Base-by-base conservation (phyloP, 768 basidiomycete genomes). In the Wakefieldia striispora region DNA sequence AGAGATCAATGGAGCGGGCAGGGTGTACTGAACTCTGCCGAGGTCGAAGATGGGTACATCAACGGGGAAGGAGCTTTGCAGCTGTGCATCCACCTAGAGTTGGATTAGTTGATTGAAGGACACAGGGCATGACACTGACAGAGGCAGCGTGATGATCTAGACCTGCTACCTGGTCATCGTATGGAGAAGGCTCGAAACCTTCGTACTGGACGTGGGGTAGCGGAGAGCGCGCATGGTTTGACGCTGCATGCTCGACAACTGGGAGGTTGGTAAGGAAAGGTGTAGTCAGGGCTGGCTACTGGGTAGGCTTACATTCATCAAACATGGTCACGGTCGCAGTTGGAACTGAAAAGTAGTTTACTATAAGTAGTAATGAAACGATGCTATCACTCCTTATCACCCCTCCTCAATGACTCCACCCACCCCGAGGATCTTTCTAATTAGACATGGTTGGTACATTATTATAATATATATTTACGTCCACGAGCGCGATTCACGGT, bases 181-280 rank as follows among this genome's bases (percentile, higher is more conserved):
- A 76, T 2, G 83, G 79, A 17, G 83, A 83, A 19, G 80, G 81
- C 67, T 97, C 94, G 61, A 93, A 97, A 10, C 93, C 94, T 63
- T 95, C 88, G 59, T 88, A 94, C 47, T 87, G 82, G 20, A 94
- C 69, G 24, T 79, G 74, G 4, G 84, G 83, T 20, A 81, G 62
- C 1, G 77, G 66, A 44, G 67, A 70, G 42, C 70, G 66, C 44
- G 34, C 64, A 33, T 66, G 62, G 24, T 70, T 68, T 14, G 76
- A 66, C 17, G 76, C 75, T 29, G 91, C 74, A 65, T 95, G 94
- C 65, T 97, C 91, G 58, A 97, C 91, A 66, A 91, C 94, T 97
- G 56, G 9, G 24, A 23, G 5, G 49, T 11, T n/a, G 40, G 39
- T 51, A 16, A 55, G 19, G n/a, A 16, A 49, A 39, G 16, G 21